Base-by-base conservation (phyloP, 2,329 filamentous ascomycete species). In the Allantophomopsis cytisporea region DNA sequence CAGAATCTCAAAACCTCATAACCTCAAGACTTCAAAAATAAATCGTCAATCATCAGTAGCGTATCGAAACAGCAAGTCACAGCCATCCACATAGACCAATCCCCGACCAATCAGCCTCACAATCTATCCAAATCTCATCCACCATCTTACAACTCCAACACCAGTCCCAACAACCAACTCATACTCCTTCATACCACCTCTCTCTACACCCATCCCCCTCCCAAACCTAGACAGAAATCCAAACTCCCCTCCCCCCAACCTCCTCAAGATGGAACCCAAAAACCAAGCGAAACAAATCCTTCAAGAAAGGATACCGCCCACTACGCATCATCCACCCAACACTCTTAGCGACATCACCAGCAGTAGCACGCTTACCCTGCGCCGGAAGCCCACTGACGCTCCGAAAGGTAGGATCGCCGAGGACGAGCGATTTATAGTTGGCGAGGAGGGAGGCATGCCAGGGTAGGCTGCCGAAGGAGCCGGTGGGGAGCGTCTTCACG, bases 251-350 rank as follows among this genome's bases (percentile, higher is more conserved):
- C 39, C 68, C 63, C 36, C 81, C 76, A 1, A 76, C 80, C 50
- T 94, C 87, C 40, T 94, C 85, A 13, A 86, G 61, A 36, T 80
- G 74, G 53, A 89, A 89, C 3, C 85, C 83, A 57, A 93, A 94
- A 2, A 94, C 86, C 32, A 89, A 68, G 39, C 75, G 73, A 62
- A 84, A 95, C 12, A 95, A 65, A 51, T 94, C 87, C 37, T 76
- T 69, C 45, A 95, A 63, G 68, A 89, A 95, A 7, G 66, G 66
- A 58, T 91, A 91, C 50, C 87, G 76, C 41, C 75, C 70, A 20
- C 74, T 77, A 41, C 75, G 68, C 39, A 73, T 73, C 73, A 94
- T 83, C 66, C 80, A 80, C 39, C 72, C 67, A 6, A 94, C 81
- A 37, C 83, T 84, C 57, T 80, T 81, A 30, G 83, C 83, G 45